These are phyloP conservation scores for Auricularia cornea DNA, from an alignment of 768 basidiomycete species.

Conservation along the genomic window DNA sequence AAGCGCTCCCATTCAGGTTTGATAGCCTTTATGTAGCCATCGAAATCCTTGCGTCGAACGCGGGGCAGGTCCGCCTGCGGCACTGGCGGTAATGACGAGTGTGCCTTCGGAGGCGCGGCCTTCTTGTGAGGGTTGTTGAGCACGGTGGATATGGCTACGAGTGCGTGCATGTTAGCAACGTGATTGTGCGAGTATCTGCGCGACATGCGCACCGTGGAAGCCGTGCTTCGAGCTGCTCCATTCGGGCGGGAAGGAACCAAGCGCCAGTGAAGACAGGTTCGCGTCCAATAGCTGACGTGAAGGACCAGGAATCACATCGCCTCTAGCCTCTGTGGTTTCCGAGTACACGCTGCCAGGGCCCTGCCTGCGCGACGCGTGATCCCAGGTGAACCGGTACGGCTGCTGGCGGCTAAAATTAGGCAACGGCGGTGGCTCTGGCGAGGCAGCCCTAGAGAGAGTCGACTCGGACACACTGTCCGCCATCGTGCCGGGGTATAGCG, in stretches of 20 bases:
- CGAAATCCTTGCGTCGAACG: constrained; percentile 76
- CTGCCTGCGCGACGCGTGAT: constrained; percentile 42
- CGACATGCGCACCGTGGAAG: constrained; percentile 64
- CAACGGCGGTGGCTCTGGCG: constrained; percentile 40
- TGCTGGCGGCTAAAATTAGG: constrained; percentile 32
- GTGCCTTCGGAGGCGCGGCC: constrained; percentile 80
- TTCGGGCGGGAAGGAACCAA: constrained; percentile 45
- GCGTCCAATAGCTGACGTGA: constrained; percentile 36
- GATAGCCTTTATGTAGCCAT: constrained; percentile 67
- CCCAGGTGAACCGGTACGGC: constrained; percentile 72
- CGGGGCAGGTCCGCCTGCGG: constrained; percentile 70
- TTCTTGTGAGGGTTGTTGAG: constrained; percentile 83
- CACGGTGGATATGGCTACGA: constrained; percentile 94
- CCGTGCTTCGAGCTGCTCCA: constrained; percentile 82
- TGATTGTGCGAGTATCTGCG: not conserved
- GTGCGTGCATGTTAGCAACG: constrained; percentile 2
- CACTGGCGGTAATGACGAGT: constrained; percentile 66
- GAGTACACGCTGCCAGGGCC: constrained; percentile 66
- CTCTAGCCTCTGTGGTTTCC: constrained; percentile 59
- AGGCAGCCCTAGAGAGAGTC: constrained; percentile 41
- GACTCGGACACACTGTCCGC: not conserved
- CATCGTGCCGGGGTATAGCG: not conserved
- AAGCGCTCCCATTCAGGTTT: constrained; percentile 72
- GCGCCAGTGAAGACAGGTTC: constrained; percentile 42
- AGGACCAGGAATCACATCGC: constrained; percentile 42